Conservation (phyloP, 495 filamentous ascomycete species). For the Penicillium roqueforti region DNA sequence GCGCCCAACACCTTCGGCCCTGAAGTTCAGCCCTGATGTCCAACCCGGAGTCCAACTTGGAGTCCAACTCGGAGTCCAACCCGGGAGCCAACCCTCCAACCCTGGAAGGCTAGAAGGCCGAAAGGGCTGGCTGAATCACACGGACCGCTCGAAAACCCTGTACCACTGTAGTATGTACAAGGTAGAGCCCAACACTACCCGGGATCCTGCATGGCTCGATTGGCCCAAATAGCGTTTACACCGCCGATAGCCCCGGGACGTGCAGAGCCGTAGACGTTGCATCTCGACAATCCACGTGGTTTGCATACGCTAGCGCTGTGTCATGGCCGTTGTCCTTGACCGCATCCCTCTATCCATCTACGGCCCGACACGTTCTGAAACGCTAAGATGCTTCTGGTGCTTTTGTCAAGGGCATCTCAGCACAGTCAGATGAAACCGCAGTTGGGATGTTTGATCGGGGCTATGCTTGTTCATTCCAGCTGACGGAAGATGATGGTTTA, state of each 20-base stretch:
- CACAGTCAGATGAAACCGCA: slow-evolving; percentile 1
- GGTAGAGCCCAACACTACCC: background rate
- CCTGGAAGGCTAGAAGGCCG: no score
- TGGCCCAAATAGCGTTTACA: background rate
- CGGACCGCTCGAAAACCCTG: background rate
- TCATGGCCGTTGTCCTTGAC: slow-evolving; percentile 7
- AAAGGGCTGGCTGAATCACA: background rate
- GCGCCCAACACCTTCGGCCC: background rate
- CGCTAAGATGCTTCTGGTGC: background rate
- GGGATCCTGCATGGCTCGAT: background rate
- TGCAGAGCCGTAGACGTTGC: background rate
- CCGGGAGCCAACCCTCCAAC: no score
- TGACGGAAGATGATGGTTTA: background rate
- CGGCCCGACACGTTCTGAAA: slow-evolving; percentile 1
- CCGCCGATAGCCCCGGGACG: background rate
- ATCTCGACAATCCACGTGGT: slow-evolving; percentile 5
- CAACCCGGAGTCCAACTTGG: no score
- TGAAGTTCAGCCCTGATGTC: no score
- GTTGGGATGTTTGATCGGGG: slow-evolving; percentile 1
- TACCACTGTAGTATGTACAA: no score
- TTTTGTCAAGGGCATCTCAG: background rate
- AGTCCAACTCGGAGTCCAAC: no score
- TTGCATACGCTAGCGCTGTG: slow-evolving; percentile 1
- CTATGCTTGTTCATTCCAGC: background rate
- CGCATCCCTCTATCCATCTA: slow-evolving; percentile 5